Evolutionary conservation across 2,329 filamentous ascomycete species (phyloP).

Genomic region (Magnaporthales sp.): DNA sequence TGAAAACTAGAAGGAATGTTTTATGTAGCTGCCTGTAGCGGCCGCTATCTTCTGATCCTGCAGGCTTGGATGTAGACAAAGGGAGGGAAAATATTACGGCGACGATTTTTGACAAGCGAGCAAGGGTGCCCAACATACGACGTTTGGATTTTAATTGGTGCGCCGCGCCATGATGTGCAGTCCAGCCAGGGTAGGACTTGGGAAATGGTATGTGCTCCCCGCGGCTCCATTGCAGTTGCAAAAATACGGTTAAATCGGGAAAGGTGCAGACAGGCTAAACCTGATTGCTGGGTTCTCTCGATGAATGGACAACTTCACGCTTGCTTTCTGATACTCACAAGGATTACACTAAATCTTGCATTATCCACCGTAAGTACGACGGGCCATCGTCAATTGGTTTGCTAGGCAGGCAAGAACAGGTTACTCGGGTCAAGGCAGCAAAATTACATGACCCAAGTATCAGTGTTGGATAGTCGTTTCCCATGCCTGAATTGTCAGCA

Average conservation of each 20-base stretch:
- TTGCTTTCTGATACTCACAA: not conserved
- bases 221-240: not conserved
- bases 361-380: no score
- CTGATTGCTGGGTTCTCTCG: not conserved
- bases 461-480: not conserved
- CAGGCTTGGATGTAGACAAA: not conserved
- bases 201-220: not conserved
- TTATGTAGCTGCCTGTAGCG: not conserved
- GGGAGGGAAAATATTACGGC: no score
- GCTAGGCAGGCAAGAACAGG: not conserved
- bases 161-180: not conserved
- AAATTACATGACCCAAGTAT: not conserved
- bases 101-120: not conserved
- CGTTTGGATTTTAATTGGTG: not conserved
- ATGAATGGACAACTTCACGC: not conserved
- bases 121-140: not conserved
- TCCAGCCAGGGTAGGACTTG: not conserved
- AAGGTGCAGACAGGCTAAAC: not conserved
- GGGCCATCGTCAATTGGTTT: not conserved
- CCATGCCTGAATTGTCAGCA: not conserved
- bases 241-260: not conserved
- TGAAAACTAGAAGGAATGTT: no score
- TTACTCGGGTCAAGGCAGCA: not conserved
- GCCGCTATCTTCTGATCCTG: not conserved
- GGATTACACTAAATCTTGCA: no score